Percentiles rank a stretch among this genome's conserved stretches.
Evolutionary conservation across 805 yeast genomes (phyloP).

Genomic region (Kodamaea hsintzibuensis): DNA sequence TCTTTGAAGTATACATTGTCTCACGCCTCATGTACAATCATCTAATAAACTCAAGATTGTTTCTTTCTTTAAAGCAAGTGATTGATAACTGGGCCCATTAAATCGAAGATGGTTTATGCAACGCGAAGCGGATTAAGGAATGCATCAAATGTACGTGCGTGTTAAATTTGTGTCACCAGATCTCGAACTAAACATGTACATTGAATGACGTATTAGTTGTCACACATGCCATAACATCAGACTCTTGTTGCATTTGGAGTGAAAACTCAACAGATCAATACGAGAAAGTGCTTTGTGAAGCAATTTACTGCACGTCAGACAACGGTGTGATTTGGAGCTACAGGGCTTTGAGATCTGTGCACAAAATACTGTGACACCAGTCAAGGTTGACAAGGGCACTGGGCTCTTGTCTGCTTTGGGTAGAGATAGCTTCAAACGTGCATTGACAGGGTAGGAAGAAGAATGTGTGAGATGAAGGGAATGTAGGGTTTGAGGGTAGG

Average conservation of each 20-base stretch:
- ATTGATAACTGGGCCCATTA: background rate
- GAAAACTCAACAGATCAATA: background rate
- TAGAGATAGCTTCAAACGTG: background rate
- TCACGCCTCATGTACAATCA: too few species aligned
- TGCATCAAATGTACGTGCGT: too few species aligned
- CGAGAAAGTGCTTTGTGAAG: background rate
- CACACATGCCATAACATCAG: background rate
- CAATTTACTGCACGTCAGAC: background rate
- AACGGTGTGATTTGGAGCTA: background rate
- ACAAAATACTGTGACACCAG: background rate
- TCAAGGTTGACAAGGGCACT: background rate
- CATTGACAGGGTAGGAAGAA: background rate
- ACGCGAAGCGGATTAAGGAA: too few species aligned
- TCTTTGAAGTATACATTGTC: too few species aligned
- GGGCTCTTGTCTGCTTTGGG: background rate
- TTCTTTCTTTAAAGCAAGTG: too few species aligned
- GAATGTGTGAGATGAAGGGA: background rate
- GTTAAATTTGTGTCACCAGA: background rate
- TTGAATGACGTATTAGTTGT: background rate
- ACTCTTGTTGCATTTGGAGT: background rate
- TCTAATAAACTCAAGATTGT: too few species aligned
- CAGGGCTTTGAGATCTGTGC: background rate
- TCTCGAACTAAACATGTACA: background rate
- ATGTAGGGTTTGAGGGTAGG: background rate
- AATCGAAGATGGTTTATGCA: too few species aligned